Percentiles rank a stretch among this genome's conserved stretches.
phyloP scores from a whole-genome alignment of 202 grass and related monocot genomes.

The Dendrocalamus latiflorus region DNA sequence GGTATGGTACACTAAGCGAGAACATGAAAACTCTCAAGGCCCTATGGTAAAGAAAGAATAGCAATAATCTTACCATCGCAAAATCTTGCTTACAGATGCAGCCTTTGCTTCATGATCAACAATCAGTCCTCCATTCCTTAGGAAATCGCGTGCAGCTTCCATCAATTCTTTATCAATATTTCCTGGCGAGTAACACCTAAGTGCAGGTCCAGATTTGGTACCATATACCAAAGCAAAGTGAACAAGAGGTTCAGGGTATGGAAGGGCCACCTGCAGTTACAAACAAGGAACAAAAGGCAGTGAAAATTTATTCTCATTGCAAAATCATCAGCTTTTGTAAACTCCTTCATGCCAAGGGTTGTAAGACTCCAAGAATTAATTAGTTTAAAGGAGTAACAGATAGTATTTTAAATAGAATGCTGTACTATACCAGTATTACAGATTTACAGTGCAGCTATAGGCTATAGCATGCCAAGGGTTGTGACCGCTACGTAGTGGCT shows the following conservation, averaged over 20 bases:
- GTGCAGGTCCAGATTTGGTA: slow-evolving; percentile 79
- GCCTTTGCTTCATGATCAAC: slow-evolving; percentile 64
- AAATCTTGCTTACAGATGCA: slow-evolving; percentile 75
- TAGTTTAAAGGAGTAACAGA: background rate
- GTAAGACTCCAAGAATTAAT: slow-evolving; percentile 4
- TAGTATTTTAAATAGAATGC: background rate
- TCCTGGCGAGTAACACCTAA: slow-evolving; percentile 82
- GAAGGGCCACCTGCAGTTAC: slow-evolving; percentile 64
- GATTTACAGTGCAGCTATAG: background rate
- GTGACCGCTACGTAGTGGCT: background rate
- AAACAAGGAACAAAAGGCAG: background rate
- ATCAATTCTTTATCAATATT: slow-evolving; percentile 92
- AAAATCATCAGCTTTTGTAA: background rate
- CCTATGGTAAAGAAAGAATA: slow-evolving; percentile 1
- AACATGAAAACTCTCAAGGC: background rate
- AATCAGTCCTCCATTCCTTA: slow-evolving; percentile 75
- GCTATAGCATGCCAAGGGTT: background rate
- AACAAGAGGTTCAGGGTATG: slow-evolving; percentile 81
- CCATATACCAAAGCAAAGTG: slow-evolving; percentile 96
- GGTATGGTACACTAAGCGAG: background rate
- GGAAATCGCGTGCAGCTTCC: slow-evolving; percentile 72
- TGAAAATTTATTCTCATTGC: background rate
- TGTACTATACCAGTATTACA: background rate
- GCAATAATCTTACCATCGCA: slow-evolving; percentile 59
- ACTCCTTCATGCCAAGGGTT: background rate